These are phyloP conservation scores for Parsonsia alboflavescens DNA, from an alignment of 257 asterid genomes.

Conservation along the genomic window DNA sequence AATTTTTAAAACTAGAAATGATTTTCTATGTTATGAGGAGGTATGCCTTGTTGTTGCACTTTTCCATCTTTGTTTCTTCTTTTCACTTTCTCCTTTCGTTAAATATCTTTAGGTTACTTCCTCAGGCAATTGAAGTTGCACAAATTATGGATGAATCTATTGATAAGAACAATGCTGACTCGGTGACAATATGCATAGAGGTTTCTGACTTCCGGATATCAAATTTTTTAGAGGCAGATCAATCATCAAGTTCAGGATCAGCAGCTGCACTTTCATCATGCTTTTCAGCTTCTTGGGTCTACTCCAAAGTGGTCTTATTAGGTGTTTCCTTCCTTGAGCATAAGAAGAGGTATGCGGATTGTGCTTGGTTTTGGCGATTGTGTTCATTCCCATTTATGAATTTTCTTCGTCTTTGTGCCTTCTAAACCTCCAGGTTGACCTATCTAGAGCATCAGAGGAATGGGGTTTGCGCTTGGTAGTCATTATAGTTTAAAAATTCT, in stretches of 20 bases:
- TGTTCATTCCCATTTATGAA: background rate
- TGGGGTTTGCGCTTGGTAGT: too few relatives aligned
- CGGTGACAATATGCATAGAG: constrained; percentile 68
- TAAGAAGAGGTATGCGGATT: constrained; percentile 59
- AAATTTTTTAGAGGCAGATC: constrained; percentile 32
- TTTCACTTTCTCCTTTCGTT: constrained; percentile 6
- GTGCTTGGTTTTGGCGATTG: background rate
- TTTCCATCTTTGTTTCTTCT: background rate
- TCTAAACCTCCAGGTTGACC: background rate
- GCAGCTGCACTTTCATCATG: constrained; percentile 44
- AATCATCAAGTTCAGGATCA: constrained; percentile 38
- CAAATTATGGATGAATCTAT: constrained; percentile 81
- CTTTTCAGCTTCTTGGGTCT: constrained; percentile 78
- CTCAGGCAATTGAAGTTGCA: constrained; percentile 84
- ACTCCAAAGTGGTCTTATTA: constrained; percentile 81
- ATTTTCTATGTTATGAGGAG: constrained; percentile 83
- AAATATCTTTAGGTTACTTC: constrained; percentile 15
- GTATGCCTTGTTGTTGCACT: constrained; percentile 33
- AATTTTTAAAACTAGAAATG: constrained; percentile 51
- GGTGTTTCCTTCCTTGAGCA: constrained; percentile 88
- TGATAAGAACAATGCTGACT: constrained; percentile 49
- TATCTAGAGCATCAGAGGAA: background rate
- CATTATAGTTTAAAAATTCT: too few relatives aligned
- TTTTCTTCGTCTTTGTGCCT: background rate
- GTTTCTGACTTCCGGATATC: constrained; percentile 48